phyloP scores from a whole-genome alignment of 306 rosid genomes.

The Hippophae gyantsensis region DNA sequence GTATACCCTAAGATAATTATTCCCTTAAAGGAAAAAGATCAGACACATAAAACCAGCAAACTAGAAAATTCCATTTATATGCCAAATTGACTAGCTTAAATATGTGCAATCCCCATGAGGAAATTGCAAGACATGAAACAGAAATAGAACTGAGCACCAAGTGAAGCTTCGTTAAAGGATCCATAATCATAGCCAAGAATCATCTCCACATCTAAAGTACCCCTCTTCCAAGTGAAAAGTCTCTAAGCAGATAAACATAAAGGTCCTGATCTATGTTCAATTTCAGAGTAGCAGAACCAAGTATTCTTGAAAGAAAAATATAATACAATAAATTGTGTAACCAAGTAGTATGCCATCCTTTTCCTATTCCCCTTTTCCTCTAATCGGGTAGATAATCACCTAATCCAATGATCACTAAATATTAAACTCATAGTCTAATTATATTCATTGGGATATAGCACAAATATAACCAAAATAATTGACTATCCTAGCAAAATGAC shows the following conservation, averaged over 20 bases:
- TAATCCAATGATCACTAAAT: too few species aligned
- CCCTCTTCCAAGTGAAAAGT: too few species aligned
- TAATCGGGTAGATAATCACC: too few species aligned
- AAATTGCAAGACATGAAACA: neutral
- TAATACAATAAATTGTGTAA: neutral
- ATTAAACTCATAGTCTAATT: too few species aligned
- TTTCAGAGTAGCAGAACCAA: too few species aligned
- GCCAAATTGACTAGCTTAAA: neutral
- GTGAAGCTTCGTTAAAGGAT: neutral
- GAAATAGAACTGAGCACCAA: neutral
- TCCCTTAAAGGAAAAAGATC: neutral
- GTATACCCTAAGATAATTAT: neutral
- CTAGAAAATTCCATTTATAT: neutral
- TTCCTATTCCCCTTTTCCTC: too few species aligned
- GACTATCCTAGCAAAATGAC: too few species aligned
- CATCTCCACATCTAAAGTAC: neutral
- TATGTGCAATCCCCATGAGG: neutral
- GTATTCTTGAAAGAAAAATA: too few species aligned
- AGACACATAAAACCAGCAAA: conserved; percentile 1
- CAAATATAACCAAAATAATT: too few species aligned
- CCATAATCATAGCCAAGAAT: neutral
- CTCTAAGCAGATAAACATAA: too few species aligned
- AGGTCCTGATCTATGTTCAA: too few species aligned
- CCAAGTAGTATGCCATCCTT: neutral
- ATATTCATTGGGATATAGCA: too few species aligned